These are phyloP conservation scores for Apiotrichum akiyoshidainum DNA, from an alignment of 1,284 basidiomycete species.

Conservation along the genomic window DNA sequence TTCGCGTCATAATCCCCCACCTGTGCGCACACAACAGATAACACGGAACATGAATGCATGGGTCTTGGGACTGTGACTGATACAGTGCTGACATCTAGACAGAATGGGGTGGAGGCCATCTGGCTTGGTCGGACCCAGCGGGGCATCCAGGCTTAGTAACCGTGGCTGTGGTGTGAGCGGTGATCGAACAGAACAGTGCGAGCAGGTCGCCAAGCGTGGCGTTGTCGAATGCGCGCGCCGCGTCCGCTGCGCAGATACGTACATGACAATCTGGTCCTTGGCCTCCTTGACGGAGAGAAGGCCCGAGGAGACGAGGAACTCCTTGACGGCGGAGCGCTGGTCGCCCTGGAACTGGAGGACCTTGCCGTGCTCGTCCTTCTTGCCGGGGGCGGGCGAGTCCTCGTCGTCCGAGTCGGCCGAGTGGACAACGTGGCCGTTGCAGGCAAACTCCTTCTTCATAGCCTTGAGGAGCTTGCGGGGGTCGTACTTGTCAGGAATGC, in stretches of 20 bases:
- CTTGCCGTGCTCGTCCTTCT: constrained; percentile 93
- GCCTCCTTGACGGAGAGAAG: constrained; percentile 51
- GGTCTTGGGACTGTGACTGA: constrained; percentile 8
- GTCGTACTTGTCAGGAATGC: constrained; percentile 93
- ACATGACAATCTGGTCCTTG: constrained; percentile 53
- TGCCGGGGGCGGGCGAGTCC: constrained; percentile 50
- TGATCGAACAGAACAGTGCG: neutral
- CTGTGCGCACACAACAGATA: neutral
- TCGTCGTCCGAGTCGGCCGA: constrained; percentile 48
- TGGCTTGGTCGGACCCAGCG: constrained; percentile 1
- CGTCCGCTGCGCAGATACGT: constrained; percentile 15
- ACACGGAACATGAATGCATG: constrained; percentile 9
- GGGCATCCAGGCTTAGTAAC: constrained; percentile 8
- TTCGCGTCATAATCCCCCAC: too few species aligned
- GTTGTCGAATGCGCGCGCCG: too few species aligned
- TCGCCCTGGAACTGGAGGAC: constrained; percentile 99
- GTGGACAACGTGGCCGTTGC: constrained; percentile 90
- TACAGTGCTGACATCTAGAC: constrained; percentile 10
- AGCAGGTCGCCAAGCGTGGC: too few species aligned
- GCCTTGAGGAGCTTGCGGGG: constrained; percentile 97
- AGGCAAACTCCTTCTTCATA: constrained; percentile 99
- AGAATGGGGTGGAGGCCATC: neutral
- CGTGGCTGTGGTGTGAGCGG: constrained; percentile 21
- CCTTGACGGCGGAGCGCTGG: constrained; percentile 86
- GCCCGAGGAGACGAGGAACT: constrained; percentile 68